Base-by-base conservation (phyloP, 2,329 filamentous ascomycete species). In the Neonectria neomacrospora region DNA sequence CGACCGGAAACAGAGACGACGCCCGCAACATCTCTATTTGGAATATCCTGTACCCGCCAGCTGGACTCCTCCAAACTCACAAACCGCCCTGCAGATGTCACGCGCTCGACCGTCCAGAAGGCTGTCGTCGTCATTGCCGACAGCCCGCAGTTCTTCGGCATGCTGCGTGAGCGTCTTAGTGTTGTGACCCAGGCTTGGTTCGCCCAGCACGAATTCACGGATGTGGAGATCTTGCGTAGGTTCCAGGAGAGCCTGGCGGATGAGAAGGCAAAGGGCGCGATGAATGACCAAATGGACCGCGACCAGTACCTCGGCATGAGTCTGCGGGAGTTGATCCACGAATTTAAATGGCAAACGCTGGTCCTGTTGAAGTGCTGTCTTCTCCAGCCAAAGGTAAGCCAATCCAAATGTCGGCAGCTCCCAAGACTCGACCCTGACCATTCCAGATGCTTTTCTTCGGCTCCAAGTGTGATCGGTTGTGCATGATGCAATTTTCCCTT, bases 401-500 rank as follows among this genome's bases (percentile, higher is more conserved):
- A 16, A 16, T n/a, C 14, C 18, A 14, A 14, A 34, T 11, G 26
- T 10, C 6, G 22, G 3, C n/a, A 22, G 5, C 28, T n/a, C 10
- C 30, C 11, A 28, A 23, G 3, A 47, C 10, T 18, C n/a, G 23
- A 52, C 20, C 45, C 63, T 62, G 28, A 68, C 54, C 28, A 50
- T 16, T 9, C 28, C 26, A 97, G 94, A 98, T 98, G 91, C 89
- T 99, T 57, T 98, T 99, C 82, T 99, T 98, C 74, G 94, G 96
- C 66, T 94, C 95, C n/a, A 90, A 94, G 72, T 98, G 96, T 79
- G 96, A 99, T 79, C 88, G 92, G 68, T 82, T 99, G 70, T 99
- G 96, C 86, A 97, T 98, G 92, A 94, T 97, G 80, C 96, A 99
- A 78, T 99, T 98, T 81, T 96, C 95, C 45, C 86, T 99, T 48